Base-by-base conservation (phyloP, 768 basidiomycete species). In the Auricularia cornea region DNA sequence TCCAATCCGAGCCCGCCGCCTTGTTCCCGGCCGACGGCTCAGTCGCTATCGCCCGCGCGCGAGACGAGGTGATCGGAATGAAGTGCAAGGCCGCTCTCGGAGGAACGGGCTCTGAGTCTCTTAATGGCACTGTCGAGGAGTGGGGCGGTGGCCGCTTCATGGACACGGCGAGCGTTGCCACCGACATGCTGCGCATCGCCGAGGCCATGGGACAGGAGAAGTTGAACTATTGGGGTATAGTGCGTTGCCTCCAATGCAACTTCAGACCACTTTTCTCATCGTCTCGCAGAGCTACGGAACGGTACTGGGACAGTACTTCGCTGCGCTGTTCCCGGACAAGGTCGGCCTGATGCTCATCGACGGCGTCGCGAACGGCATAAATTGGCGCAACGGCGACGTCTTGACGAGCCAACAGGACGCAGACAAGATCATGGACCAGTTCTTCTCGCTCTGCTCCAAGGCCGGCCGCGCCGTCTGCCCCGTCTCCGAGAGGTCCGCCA, bases 311-410 rank as follows among this genome's bases (percentile, higher is more conserved):
- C 54, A 57, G 54, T 31, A 57, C 30, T 57, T 57, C 26, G 54
- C 54, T 31, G 54, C 54, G 10, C 16, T 57, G 54, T 57, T n/a
- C 30, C 54, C 54, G 4, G 54, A 57, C 23, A 28, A 57, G 11
- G 54, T 57, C 54, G 54, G 54, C 28, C 54, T 57, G 26, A 57
- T 57, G 54, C 14, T 57, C 18, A 57, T 57, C 29, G 54, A 57
- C 30, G 54, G 54, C 16, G 30, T 57, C 23, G 30, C 54, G 28
- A 26, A 57, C 26, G 54, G 28, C 54, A 26, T 57, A 3, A 26
- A 57, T 20, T 57, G 54, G 54, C 54, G 54, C 8, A 31, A 28
- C 14, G 54, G 28, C 4, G 20, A 57, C 28, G 28, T 57, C 16
- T 10, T 14, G 26, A 28, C 54, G 12, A 31, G 29, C 26, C 28